These are phyloP conservation scores for Tremella yokohamensis DNA, from an alignment of 768 basidiomycete genomes.

Conservation along the genomic window DNA sequence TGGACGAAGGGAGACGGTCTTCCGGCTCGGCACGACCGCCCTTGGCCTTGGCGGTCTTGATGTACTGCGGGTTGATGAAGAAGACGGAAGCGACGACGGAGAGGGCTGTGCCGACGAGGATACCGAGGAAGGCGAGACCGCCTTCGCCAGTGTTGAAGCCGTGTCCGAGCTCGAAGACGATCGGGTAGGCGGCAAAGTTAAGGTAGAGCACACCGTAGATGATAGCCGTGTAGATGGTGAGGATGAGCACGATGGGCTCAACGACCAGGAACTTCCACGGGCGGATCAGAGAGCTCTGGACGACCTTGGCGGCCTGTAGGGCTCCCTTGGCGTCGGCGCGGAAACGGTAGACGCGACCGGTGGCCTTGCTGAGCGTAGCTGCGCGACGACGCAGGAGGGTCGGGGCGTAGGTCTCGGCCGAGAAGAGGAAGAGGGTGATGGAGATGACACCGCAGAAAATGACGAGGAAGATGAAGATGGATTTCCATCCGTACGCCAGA, in stretches of 20 bases:
- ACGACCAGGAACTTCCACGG: slow-evolving; percentile 51
- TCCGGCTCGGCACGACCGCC: slow-evolving; percentile 52
- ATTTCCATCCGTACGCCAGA: slow-evolving; percentile 50
- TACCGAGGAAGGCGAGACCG: slow-evolving; percentile 52
- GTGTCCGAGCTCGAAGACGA: slow-evolving; percentile 51
- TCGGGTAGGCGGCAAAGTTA: slow-evolving; percentile 52
- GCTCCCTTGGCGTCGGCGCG: slow-evolving; percentile 42
- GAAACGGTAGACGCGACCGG: slow-evolving; percentile 48
- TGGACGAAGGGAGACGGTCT: slow-evolving; percentile 51
- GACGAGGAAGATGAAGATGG: slow-evolving; percentile 52
- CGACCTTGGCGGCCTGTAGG: slow-evolving; percentile 30
- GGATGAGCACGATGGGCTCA: slow-evolving; percentile 51
- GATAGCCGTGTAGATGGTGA: slow-evolving; percentile 46
- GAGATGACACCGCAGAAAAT: slow-evolving; percentile 44
- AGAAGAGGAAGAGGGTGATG: slow-evolving; percentile 31
- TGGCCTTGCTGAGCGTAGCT: slow-evolving; percentile 35
- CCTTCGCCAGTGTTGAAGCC: slow-evolving; percentile 53
- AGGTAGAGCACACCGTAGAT: slow-evolving; percentile 44
- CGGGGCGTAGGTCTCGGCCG: slow-evolving; percentile 51
- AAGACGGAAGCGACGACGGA: slow-evolving; percentile 39
- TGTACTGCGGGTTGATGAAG: slow-evolving; percentile 51
- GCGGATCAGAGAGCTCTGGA: slow-evolving; percentile 43
- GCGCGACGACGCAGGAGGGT: slow-evolving; percentile 46
- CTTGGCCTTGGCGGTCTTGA: slow-evolving; percentile 40
- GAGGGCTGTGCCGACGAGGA: slow-evolving; percentile 46